Conservation (phyloP, 2,329 filamentous ascomycete species). For the Amylocarpus encephaloides region DNA sequence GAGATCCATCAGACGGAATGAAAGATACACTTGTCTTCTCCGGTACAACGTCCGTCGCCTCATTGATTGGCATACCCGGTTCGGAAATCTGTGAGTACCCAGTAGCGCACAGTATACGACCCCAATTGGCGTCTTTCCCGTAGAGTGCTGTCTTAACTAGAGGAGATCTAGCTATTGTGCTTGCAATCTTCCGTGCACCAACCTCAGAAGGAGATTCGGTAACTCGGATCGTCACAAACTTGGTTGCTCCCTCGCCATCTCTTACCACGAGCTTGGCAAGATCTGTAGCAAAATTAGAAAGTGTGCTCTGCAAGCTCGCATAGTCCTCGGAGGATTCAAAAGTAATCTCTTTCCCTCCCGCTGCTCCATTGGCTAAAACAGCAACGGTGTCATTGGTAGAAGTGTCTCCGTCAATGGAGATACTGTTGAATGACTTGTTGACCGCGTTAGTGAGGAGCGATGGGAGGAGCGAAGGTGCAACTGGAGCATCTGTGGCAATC, state of each 20-base stretch:
- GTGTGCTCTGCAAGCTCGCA: constrained; percentile 59
- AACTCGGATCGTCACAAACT: constrained; percentile 92
- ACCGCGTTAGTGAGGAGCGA: constrained; percentile 67
- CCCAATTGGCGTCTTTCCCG: constrained; percentile 97
- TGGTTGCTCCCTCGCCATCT: constrained; percentile 95
- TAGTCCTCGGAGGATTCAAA: constrained; percentile 56
- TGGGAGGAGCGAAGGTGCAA: constrained; percentile 61
- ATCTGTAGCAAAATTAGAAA: constrained; percentile 74
- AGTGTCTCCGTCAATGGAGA: constrained; percentile 94
- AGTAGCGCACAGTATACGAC: constrained; percentile 88
- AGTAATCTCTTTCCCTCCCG: constrained; percentile 61
- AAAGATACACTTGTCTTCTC: constrained; percentile 73
- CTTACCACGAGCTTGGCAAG: constrained; percentile 90
- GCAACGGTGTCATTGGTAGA: constrained; percentile 96
- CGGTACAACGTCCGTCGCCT: constrained; percentile 59
- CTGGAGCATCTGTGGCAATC: constrained; percentile 83
- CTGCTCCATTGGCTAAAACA: constrained; percentile 90
- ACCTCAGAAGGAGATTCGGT: constrained; percentile 62
- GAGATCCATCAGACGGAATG: constrained; percentile 67
- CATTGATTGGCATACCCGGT: constrained; percentile 49
- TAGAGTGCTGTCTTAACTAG: constrained; percentile 97
- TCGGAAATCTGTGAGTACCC: constrained; percentile 67
- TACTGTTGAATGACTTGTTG: constrained; percentile 87
- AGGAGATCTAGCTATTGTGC: constrained; percentile 82
- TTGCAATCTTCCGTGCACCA: constrained; percentile 73